Evolutionary conservation across 2,329 filamentous ascomycete species (phyloP), one percentile per base, ranked within the genome.

Genomic region (Stagonosporopsis tanaceti): DNA sequence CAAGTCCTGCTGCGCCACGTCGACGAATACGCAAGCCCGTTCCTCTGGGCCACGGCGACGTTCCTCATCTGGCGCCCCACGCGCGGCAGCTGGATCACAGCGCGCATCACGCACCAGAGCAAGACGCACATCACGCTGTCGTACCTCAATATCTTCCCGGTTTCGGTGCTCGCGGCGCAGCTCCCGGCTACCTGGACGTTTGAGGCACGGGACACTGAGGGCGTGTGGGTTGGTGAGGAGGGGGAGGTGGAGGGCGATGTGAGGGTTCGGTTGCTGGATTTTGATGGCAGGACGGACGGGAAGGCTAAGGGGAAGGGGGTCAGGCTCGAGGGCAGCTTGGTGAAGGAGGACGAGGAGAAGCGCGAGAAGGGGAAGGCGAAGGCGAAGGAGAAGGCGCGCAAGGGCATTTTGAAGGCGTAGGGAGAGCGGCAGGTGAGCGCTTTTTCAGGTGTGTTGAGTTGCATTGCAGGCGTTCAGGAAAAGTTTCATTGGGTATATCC

Each of bases 131-230:
- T 99, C 6, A 93, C 94, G 20, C 85, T 97, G 2, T 87, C 96
- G 11, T 95, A 92, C 75, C 93, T 92, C 78, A 94, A 94, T 75
- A 87, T 92, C 64, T 98, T 98, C 82, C 96, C 95, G 66, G 91
- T 94, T 1, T 92, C 89, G 40, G 91, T 99, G 58, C 90, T 94
- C 68, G 84, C 89, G 22, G 86, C 85, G 59, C 84, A 91, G 34
- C 81, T 99, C 15, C 95, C 95, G 0, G 76, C 80, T 14, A 84
- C 85, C 24, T 99, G 94, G 95, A 87, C 81, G 60, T 98, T 92
- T 89, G 72, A 79, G 50, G 17, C 61, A 44, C 53, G 66, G 46
- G 34, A 62, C 53, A 15, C 68, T 63, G 84, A 85, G 41, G 84
- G 86, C 24, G 89, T 91, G 77, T 98, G 92, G 87, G 84, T 89